A percentile compares a stretch with the other conserved stretches of the same genome.
These are phyloP conservation scores for Aspergillus calidoustus DNA, from an alignment of 2,329 filamentous ascomycete species.

Conservation along the genomic window DNA sequence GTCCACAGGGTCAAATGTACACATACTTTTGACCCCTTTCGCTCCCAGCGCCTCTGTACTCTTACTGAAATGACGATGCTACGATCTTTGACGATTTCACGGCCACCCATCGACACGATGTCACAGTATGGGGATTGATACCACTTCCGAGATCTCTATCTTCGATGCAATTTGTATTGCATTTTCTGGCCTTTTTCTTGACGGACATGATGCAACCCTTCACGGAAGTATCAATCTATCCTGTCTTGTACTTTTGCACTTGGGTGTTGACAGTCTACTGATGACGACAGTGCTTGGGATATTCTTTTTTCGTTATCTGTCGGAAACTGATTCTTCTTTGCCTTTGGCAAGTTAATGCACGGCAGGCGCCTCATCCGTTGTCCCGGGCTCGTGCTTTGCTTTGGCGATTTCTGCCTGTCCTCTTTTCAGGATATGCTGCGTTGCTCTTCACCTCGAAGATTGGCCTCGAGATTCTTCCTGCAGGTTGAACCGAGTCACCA, in stretches of 20 bases:
- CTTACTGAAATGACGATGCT: constrained; percentile 45
- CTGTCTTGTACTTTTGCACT: constrained; percentile 30
- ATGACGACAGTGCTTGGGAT: constrained; percentile 16
- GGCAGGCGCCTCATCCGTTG: constrained; percentile 9
- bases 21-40: constrained; percentile 38
- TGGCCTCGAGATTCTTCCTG: constrained; percentile 9
- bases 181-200: constrained; percentile 26
- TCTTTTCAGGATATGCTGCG: constrained; percentile 17
- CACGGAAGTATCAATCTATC: constrained; percentile 21
- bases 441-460: constrained; percentile 13
- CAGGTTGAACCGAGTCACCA: constrained; percentile 8
- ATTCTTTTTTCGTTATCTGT: constrained; percentile 14
- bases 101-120: constrained; percentile 28
- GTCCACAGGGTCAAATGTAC: constrained; percentile 35
- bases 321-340: constrained; percentile 1
- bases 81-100: constrained; percentile 40
- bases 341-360: constrained; percentile 2
- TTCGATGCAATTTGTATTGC: constrained; percentile 27
- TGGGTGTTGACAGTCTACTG: constrained; percentile 22
- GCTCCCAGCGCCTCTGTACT: constrained; percentile 35
- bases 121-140: constrained; percentile 34
- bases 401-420: constrained; percentile 11
- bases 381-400: constrained; percentile 8
- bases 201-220: constrained; percentile 25
- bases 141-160: constrained; percentile 30